Conservation (phyloP, 2,329 filamentous ascomycete genomes). For the Zelopaecilomyces penicillatus region DNA sequence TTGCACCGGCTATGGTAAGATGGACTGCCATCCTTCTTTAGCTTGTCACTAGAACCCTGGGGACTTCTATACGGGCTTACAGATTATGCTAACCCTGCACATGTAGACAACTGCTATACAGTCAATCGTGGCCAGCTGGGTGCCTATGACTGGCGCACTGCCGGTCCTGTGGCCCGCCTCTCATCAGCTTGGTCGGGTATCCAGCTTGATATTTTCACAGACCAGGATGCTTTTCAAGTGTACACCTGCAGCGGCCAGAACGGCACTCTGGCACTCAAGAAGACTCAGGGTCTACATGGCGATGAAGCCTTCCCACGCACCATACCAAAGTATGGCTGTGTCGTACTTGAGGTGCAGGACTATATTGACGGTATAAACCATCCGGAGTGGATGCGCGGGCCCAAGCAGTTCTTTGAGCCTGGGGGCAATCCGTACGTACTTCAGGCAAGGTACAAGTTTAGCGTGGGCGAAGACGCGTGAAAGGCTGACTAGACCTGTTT, state of each 20-base stretch:
- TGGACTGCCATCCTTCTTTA: not conserved
- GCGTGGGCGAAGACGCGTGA: slow-evolving; percentile 37
- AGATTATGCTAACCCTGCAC: slow-evolving; percentile 5
- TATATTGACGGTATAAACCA: slow-evolving; percentile 93
- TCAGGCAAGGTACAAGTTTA: slow-evolving; percentile 53
- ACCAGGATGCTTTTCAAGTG: slow-evolving; percentile 82
- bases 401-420: slow-evolving; percentile 52
- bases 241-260: slow-evolving; percentile 77
- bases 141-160: slow-evolving; percentile 54
- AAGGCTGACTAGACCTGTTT: not conserved
- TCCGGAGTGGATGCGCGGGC: slow-evolving; percentile 69
- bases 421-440: slow-evolving; percentile 53
- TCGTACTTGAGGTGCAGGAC: slow-evolving; percentile 88
- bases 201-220: slow-evolving; percentile 68
- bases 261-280: slow-evolving; percentile 61
- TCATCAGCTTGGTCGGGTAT: slow-evolving; percentile 74
- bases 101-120: slow-evolving; percentile 57
- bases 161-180: slow-evolving; percentile 55
- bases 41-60: too few relatives aligned
- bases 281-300: slow-evolving; percentile 56
- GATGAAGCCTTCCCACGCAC: slow-evolving; percentile 47
- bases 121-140: slow-evolving; percentile 53
- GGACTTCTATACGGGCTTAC: not conserved
- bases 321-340: slow-evolving; percentile 69
- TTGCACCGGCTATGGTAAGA: slow-evolving; percentile 76